A percentile compares a stretch with the other conserved stretches of the same genome.
Evolutionary conservation across 345 rosid genomes (phyloP).

Genomic region (Balakata baccata): DNA sequence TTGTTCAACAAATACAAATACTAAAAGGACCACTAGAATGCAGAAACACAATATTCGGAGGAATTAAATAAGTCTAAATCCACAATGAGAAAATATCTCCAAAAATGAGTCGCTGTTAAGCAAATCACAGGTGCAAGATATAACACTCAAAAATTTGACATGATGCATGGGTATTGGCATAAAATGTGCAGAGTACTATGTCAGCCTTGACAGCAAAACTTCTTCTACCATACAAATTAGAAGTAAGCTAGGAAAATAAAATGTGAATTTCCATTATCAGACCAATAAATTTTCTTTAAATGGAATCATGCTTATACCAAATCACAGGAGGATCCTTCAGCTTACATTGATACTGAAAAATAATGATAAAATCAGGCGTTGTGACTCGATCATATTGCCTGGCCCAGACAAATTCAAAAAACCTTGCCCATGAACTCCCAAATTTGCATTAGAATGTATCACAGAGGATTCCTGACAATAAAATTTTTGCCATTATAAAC

Average conservation of each 20-base stretch:
- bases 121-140: too few relatives aligned
- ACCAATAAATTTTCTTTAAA: background rate
- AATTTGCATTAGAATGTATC: conserved; percentile 67
- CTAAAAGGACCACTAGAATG: background rate
- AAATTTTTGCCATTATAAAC: conserved; percentile 1
- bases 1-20: background rate
- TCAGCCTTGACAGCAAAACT: background rate
- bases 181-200: background rate
- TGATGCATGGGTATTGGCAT: background rate
- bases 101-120: background rate
- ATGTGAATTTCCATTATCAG: background rate
- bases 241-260: background rate
- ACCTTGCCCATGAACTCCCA: conserved; percentile 75
- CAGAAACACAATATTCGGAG: background rate
- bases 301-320: conserved; percentile 1
- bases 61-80: background rate
- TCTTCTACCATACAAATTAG: background rate
- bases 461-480: conserved; percentile 54
- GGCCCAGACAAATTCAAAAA: conserved; percentile 63
- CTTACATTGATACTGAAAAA: conserved; percentile 63
- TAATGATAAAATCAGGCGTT: conserved; percentile 55
- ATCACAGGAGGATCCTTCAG: conserved; percentile 13
- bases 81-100: background rate
- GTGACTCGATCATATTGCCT: conserved; percentile 62
- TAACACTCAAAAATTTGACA: background rate